Conservation (phyloP, 495 filamentous ascomycete species). For the Podospora sp. region DNA sequence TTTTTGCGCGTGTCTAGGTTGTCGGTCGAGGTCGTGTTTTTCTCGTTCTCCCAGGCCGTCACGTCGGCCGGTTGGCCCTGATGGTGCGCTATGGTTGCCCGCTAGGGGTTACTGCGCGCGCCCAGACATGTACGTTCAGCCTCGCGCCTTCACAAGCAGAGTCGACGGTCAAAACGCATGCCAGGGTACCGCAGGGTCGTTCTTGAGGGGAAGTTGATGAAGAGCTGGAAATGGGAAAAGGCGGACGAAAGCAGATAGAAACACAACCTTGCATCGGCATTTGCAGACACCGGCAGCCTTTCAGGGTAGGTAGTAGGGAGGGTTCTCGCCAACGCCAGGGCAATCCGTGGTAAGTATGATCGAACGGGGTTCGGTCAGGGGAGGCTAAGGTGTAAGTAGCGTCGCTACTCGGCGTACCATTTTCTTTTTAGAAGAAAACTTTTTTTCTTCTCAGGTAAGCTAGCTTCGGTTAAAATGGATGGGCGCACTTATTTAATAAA, state of each 20-base stretch:
- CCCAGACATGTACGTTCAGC: not conserved
- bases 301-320: not conserved
- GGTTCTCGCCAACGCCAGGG: not conserved
- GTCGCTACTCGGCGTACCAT: slow-evolving; percentile 1
- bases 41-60: not conserved
- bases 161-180: not conserved
- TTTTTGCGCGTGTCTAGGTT: not conserved
- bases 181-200: not conserved
- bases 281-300: not conserved
- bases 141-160: not conserved
- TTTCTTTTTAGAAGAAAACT: slow-evolving; percentile 26
- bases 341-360: slow-evolving; percentile 6
- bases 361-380: not conserved
- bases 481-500: slow-evolving; percentile 31
- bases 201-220: not conserved
- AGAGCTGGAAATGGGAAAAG: not conserved
- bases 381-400: slow-evolving; percentile 8
- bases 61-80: not conserved
- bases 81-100: not conserved
- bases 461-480: slow-evolving; percentile 34
- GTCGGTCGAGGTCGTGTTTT: not conserved
- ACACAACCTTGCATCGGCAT: not conserved
- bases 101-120: not conserved
- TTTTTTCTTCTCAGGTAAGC: slow-evolving; percentile 26
- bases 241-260: not conserved